These are phyloP conservation scores for Phialocephala sp. DNA, from an alignment of 2,329 filamentous ascomycete genomes.

Conservation along the genomic window DNA sequence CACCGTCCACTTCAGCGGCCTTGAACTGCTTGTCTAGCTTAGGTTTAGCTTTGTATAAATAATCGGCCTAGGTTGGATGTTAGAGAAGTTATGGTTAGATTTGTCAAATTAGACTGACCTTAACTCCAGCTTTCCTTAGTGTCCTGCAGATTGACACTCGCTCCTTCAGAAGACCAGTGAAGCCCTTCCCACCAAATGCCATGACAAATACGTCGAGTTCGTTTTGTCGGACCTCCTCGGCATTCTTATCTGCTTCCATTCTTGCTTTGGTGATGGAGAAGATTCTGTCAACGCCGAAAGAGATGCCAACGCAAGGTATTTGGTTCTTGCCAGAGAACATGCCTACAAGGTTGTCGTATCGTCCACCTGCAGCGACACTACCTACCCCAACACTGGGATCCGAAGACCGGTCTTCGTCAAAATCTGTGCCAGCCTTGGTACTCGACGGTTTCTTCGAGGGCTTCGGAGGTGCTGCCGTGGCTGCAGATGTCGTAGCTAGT, in stretches of 20 bases:
- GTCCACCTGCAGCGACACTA: slow-evolving; percentile 85
- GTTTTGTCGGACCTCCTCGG: slow-evolving; percentile 64
- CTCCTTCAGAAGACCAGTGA: slow-evolving; percentile 79
- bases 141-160: slow-evolving; percentile 79
- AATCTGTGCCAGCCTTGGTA: slow-evolving; percentile 57
- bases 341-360: slow-evolving; percentile 91
- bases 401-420: slow-evolving; percentile 69
- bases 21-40: slow-evolving; percentile 92
- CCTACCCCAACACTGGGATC: slow-evolving; percentile 85
- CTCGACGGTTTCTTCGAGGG: slow-evolving; percentile 49
- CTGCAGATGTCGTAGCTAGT: slow-evolving; percentile 44
- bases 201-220: slow-evolving; percentile 93
- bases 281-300: slow-evolving; percentile 94
- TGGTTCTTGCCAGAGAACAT: slow-evolving; percentile 71
- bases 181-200: slow-evolving; percentile 89
- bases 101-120: slow-evolving; percentile 53
- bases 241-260: slow-evolving; percentile 65
- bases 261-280: slow-evolving; percentile 88
- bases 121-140: slow-evolving; percentile 88
- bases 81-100: slow-evolving; percentile 17
- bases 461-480: slow-evolving; percentile 47
- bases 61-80: slow-evolving; percentile 68
- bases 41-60: slow-evolving; percentile 87
- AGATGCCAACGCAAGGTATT: slow-evolving; percentile 90
- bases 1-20: slow-evolving; percentile 77